Evolutionary conservation across 805 yeast genomes (phyloP).

Genomic region (Candida pini): DNA sequence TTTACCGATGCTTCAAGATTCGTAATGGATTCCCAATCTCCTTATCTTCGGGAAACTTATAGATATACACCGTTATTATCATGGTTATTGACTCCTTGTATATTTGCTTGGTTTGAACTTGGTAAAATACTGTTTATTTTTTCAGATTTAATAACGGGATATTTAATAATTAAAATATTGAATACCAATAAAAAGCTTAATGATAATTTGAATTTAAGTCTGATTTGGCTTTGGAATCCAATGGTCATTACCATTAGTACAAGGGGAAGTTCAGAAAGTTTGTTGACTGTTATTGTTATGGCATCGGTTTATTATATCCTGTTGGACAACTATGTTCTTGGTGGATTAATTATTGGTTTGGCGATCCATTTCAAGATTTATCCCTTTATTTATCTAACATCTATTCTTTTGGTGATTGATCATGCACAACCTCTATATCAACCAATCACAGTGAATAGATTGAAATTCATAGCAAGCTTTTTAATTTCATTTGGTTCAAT

Average conservation of each 20-base stretch:
- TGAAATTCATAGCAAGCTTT: constrained; percentile 37
- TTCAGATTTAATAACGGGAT: constrained; percentile 80
- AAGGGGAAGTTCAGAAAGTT: constrained; percentile 89
- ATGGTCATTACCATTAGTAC: constrained; percentile 92
- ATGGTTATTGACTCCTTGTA: constrained; percentile 74
- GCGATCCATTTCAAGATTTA: constrained; percentile 88
- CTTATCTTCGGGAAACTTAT: constrained; percentile 82
- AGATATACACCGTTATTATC: constrained; percentile 89
- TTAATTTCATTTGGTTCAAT: constrained; percentile 38
- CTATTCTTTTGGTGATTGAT: constrained; percentile 42
- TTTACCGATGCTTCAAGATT: constrained; percentile 87
- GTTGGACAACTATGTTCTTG: constrained; percentile 24
- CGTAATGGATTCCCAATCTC: constrained; percentile 54
- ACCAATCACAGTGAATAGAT: constrained; percentile 38
- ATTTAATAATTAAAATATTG: constrained; percentile 42
- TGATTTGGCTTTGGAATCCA: constrained; percentile 85
- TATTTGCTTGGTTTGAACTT: constrained; percentile 50
- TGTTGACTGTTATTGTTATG: constrained; percentile 74
- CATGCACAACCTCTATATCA: constrained; percentile 26
- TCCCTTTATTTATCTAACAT: constrained; percentile 83
- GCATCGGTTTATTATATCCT: constrained; percentile 45
- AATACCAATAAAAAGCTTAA: constrained; percentile 15
- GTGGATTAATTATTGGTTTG: constrained; percentile 59
- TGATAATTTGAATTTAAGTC: constrained; percentile 11
- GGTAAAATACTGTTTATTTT: constrained; percentile 76